These are phyloP conservation scores for Withania somnifera DNA, from an alignment of 305 asterid species.

Conservation along the genomic window DNA sequence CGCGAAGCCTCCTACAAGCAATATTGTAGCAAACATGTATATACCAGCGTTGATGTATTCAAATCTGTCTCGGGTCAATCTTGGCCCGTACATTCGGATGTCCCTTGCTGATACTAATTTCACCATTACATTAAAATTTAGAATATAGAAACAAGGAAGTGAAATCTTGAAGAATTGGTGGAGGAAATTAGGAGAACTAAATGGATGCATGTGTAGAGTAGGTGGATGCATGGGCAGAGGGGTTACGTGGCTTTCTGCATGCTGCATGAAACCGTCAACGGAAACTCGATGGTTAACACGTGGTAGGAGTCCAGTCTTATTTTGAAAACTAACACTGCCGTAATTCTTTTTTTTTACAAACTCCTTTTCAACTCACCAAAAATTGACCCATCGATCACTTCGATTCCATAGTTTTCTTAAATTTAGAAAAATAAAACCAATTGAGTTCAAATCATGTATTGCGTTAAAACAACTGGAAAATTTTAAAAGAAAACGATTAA, in stretches of 20 bases:
- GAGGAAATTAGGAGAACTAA: no score
- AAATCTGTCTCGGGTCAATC: slow-evolving; percentile 38
- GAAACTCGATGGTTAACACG: neutral
- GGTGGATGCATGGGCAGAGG: neutral
- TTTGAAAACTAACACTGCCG: no score
- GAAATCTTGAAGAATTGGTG: neutral
- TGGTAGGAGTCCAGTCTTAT: neutral
- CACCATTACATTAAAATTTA: no score
- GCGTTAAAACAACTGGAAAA: no score
- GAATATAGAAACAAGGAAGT: no score
- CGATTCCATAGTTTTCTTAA: no score
- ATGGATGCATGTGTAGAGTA: neutral
- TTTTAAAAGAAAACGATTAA: no score
- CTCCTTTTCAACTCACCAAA: no score
- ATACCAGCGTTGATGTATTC: slow-evolving; percentile 90
- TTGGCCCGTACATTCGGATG: slow-evolving; percentile 64
- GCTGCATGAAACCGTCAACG: slow-evolving; percentile 2
- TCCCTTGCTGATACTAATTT: slow-evolving; percentile 86
- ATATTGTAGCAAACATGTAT: slow-evolving; percentile 55
- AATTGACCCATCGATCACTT: no score
- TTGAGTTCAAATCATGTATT: no score
- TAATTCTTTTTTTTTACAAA: no score
- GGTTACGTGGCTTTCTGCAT: slow-evolving; percentile 23
- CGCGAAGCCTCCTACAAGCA: slow-evolving; percentile 54
- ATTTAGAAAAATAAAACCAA: no score